Percentiles rank a stretch among this genome's conserved stretches.
phyloP scores from a whole-genome alignment of 495 filamentous ascomycete species.

The Immersiella caudata region DNA sequence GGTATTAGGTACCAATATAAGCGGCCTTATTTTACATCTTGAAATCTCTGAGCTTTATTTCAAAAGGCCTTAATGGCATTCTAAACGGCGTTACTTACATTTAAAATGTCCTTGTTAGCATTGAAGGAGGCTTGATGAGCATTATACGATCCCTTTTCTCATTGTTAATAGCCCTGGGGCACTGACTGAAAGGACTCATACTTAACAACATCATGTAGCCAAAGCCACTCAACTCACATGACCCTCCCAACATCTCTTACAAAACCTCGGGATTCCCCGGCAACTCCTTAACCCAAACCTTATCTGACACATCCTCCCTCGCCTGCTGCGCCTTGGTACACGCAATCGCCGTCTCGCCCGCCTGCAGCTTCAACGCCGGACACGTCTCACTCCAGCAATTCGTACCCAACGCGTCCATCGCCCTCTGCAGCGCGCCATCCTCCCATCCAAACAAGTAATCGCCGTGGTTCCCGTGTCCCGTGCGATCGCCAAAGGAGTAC shows the following conservation, averaged over 20 bases:
- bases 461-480: conserved; percentile 44
- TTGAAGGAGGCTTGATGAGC: no score
- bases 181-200: no score
- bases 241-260: neutral
- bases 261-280: neutral
- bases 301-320: conserved; percentile 33
- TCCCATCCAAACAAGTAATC: conserved; percentile 53
- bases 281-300: neutral
- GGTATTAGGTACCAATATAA: no score
- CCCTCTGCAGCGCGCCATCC: conserved; percentile 44
- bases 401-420: conserved; percentile 40
- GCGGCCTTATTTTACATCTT: no score
- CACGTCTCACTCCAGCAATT: conserved; percentile 41
- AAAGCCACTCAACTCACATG: no score
- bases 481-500: conserved; percentile 44
- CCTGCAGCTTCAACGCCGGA: conserved; percentile 40
- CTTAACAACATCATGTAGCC: no score
- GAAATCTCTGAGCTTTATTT: no score
- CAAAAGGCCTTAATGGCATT: no score
- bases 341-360: conserved; percentile 33
- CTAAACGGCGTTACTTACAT: no score
- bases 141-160: no score
- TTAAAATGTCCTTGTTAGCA: no score
- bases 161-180: no score
- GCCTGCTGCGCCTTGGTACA: conserved; percentile 41